Evolutionary conservation across 2,329 filamentous ascomycete genomes (phyloP).

Genomic region (Claviceps paspali): DNA sequence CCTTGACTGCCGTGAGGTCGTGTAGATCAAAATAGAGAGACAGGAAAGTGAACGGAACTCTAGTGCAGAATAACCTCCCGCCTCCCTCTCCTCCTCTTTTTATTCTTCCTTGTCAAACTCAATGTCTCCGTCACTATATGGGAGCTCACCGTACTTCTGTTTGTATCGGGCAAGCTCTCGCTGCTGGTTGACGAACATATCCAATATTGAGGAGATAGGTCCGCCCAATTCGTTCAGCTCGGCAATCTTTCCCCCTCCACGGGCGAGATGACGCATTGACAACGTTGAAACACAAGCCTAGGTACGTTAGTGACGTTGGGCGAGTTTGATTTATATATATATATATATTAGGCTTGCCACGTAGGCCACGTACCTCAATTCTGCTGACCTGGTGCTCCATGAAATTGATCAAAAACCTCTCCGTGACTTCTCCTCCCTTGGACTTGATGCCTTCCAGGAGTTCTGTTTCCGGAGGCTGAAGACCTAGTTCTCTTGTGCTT

Average conservation of each 20-base stretch:
- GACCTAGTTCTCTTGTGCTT: constrained; percentile 40
- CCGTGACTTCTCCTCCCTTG: constrained; percentile 70
- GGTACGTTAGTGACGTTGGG: not conserved
- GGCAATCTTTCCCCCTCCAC: constrained; percentile 46
- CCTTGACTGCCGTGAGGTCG: not conserved
- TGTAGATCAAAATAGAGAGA: not conserved
- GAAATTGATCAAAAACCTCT: constrained; percentile 75
- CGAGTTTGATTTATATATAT: not conserved
- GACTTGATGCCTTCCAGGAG: constrained; percentile 54
- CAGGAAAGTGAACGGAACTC: not conserved
- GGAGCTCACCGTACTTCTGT: constrained; percentile 31
- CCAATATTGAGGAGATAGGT: constrained; percentile 60
- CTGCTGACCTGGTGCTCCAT: constrained; percentile 90
- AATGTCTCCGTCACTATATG: constrained; percentile 7
- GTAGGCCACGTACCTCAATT: constrained; percentile 56
- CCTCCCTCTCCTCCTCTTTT: constrained; percentile 12
- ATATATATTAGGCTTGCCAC: not conserved
- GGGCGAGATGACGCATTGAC: constrained; percentile 61
- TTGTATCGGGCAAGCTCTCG: constrained; percentile 49
- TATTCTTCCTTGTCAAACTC: constrained; percentile 2
- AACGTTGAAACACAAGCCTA: constrained; percentile 73
- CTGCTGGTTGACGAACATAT: constrained; percentile 43
- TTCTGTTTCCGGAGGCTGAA: constrained; percentile 71
- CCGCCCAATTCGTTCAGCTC: constrained; percentile 58
- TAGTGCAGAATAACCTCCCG: constrained; percentile 3